These are phyloP conservation scores for Hypoxylon cercidicola DNA, from an alignment of 495 filamentous ascomycete species.

Conservation along the genomic window DNA sequence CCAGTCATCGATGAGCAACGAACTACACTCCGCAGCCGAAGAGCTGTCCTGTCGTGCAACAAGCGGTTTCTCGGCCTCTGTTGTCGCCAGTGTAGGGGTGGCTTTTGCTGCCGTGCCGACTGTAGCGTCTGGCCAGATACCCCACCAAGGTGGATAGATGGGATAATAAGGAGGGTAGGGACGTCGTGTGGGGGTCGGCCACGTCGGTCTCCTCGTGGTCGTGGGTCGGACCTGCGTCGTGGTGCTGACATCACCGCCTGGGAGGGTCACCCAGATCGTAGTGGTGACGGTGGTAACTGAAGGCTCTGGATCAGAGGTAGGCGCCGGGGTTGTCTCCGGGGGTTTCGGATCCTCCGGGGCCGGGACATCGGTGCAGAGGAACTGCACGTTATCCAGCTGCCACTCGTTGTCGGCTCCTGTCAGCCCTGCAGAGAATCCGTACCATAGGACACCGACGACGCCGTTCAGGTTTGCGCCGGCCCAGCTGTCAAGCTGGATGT, in stretches of 20 bases:
- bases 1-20: constrained; percentile 70
- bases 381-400: constrained; percentile 63
- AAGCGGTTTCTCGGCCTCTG: constrained; percentile 29
- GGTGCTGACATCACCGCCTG: constrained; percentile 10
- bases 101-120: constrained; percentile 24
- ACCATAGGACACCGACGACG: constrained; percentile 63
- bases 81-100: constrained; percentile 18
- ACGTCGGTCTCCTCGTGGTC: constrained; percentile 24
- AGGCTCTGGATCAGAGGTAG: constrained; percentile 26
- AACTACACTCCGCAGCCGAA: constrained; percentile 52
- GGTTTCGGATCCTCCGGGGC: constrained; percentile 34
- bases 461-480: constrained; percentile 62
- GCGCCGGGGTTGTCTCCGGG: constrained; percentile 24
- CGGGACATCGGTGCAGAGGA: constrained; percentile 55
- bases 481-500: constrained; percentile 63
- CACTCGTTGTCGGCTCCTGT: constrained; percentile 53
- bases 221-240: constrained; percentile 24
- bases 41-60: constrained; percentile 15
- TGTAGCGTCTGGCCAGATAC: constrained; percentile 11
- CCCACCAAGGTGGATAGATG: constrained; percentile 30
- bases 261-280: constrained; percentile 31
- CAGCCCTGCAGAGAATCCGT: constrained; percentile 54
- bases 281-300: constrained; percentile 22
- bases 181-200: constrained; percentile 22
- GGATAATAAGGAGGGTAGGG: constrained; percentile 8